phyloP scores from a whole-genome alignment of 1,284 basidiomycete species.

The Earliella scabrosa region DNA sequence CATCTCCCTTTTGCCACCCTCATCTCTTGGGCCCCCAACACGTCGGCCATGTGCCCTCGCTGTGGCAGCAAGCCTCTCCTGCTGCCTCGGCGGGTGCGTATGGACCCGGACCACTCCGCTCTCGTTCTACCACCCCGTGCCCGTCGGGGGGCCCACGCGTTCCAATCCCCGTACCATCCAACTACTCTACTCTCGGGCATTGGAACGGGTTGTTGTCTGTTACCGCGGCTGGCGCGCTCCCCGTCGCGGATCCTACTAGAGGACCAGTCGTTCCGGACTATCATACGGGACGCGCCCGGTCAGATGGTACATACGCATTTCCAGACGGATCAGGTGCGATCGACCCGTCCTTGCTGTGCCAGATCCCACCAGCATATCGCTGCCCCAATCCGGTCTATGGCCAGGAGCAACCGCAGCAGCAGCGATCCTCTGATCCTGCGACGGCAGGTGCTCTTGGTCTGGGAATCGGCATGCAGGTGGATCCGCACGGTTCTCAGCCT shows the following conservation, averaged over 20 bases:
- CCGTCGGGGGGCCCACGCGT: background rate
- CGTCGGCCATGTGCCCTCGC: background rate
- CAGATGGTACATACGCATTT: no score
- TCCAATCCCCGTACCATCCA: background rate
- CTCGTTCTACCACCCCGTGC: no score
- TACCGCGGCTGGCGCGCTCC: no score
- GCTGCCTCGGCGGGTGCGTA: background rate
- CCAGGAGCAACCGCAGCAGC: constrained; percentile 10
- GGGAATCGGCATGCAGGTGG: constrained; percentile 12
- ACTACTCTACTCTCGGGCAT: no score
- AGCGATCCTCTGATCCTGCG: constrained; percentile 1
- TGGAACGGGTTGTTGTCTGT: no score
- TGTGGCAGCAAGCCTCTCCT: background rate
- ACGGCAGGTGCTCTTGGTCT: constrained; percentile 9
- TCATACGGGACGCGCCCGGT: no score
- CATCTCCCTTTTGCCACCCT: background rate
- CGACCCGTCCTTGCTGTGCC: background rate
- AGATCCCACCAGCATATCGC: background rate
- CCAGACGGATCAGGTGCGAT: background rate
- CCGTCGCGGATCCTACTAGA: no score
- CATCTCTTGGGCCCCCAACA: background rate
- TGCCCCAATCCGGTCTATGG: background rate
- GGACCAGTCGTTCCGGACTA: no score
- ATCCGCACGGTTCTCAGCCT: background rate
- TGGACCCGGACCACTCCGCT: no score